These are phyloP conservation scores for Diutina catenulata DNA, from an alignment of 1,139 yeast genomes.

Conservation along the genomic window DNA sequence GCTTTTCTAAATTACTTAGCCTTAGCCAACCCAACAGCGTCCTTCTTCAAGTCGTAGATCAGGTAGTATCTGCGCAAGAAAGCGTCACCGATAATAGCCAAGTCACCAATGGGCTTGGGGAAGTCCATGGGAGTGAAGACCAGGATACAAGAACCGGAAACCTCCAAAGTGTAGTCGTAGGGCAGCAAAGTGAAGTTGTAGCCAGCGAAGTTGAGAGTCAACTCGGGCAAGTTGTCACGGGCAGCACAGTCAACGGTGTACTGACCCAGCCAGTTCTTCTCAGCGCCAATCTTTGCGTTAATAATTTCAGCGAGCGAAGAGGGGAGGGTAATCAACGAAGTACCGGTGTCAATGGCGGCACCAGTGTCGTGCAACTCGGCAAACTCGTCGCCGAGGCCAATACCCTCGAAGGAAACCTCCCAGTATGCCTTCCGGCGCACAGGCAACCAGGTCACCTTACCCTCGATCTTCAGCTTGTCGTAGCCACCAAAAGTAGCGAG, in stretches of 20 bases:
- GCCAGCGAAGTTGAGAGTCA: slow-evolving; percentile 82
- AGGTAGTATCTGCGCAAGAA: slow-evolving; percentile 93
- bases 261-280: slow-evolving; percentile 95
- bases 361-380: slow-evolving; percentile 78
- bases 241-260: slow-evolving; percentile 80
- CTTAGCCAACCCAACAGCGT: slow-evolving; percentile 88
- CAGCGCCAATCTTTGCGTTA: slow-evolving; percentile 93
- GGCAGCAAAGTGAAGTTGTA: slow-evolving; percentile 82
- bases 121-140: slow-evolving; percentile 95
- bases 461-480: slow-evolving; percentile 61
- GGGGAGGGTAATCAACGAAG: slow-evolving; percentile 90
- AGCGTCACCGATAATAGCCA: slow-evolving; percentile 94
- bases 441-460: slow-evolving; percentile 88
- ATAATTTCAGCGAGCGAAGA: slow-evolving; percentile 89
- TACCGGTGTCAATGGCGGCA: slow-evolving; percentile 98
- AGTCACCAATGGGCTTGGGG: slow-evolving; percentile 93
- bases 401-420: slow-evolving; percentile 90
- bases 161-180: slow-evolving; percentile 85
- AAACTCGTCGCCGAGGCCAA: slow-evolving; percentile 83
- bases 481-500: slow-evolving; percentile 91
- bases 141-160: slow-evolving; percentile 88
- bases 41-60: slow-evolving; percentile 76
- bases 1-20: slow-evolving; percentile 32
- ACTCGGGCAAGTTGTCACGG: slow-evolving; percentile 77
- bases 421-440: slow-evolving; percentile 99